Conservation (phyloP, 306 rosid species). For the Castanospermum australe region DNA sequence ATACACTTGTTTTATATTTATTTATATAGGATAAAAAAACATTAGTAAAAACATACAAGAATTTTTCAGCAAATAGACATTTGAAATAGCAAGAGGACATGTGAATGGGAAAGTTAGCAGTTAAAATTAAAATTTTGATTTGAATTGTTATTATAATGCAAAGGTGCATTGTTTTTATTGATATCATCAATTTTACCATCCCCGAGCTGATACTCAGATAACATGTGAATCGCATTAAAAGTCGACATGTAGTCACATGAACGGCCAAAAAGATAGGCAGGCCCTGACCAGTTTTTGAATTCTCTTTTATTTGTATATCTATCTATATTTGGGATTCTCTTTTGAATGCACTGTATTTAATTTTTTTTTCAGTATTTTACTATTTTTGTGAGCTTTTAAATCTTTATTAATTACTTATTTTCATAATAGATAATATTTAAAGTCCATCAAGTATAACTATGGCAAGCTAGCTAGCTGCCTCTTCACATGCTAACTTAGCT, state of each 20-base stretch:
- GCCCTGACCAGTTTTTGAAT: neutral
- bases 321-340: neutral
- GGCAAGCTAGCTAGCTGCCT: neutral
- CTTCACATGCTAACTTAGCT: neutral
- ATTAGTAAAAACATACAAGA: no score
- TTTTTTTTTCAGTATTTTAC: no score
- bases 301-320: neutral
- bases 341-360: no score
- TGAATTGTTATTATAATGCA: conserved; percentile 1
- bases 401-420: no score
- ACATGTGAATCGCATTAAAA: conserved; percentile 40
- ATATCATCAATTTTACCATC: neutral
- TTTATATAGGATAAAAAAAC: no score
- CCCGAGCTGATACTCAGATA: neutral
- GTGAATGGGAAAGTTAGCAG: neutral
- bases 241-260: conserved; percentile 24
- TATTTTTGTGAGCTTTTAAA: no score
- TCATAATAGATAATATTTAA: no score
- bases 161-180: neutral
- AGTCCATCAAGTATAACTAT: no score
- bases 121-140: neutral
- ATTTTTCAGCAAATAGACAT: neutral
- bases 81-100: neutral
- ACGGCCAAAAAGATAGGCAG: neutral
- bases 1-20: no score